These are phyloP conservation scores for Xerocomus nothofagi DNA, from an alignment of 1,284 basidiomycete genomes.

Conservation along the genomic window DNA sequence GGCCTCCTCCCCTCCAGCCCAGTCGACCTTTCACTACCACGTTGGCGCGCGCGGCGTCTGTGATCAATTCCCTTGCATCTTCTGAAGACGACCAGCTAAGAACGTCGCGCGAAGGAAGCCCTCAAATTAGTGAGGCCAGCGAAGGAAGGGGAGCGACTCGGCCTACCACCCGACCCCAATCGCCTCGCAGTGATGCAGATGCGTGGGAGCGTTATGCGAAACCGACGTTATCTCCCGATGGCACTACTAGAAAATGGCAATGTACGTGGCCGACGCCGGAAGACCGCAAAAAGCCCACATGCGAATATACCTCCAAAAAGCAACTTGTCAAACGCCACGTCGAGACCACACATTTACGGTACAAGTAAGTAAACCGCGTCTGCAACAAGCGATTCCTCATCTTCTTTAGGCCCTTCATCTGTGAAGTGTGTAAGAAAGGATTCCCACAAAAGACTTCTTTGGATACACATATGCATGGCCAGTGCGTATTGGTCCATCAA, in stretches of 20 bases:
- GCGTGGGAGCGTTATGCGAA: constrained; percentile 36
- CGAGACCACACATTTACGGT: constrained; percentile 59
- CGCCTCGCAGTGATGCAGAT: constrained; percentile 32
- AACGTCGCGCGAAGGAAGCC: constrained; percentile 32
- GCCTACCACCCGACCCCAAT: constrained; percentile 24
- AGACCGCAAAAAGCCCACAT: constrained; percentile 38
- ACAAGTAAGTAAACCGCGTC: constrained; percentile 46
- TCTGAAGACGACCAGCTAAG: constrained; percentile 34
- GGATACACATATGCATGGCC: constrained; percentile 59
- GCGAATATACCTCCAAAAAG: constrained; percentile 58
- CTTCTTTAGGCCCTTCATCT: constrained; percentile 49
- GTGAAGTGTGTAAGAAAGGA: constrained; percentile 52
- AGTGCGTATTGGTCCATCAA: constrained; percentile 44
- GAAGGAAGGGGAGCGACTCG: constrained; percentile 23
- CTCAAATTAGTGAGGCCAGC: constrained; percentile 35
- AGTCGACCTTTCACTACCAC: constrained; percentile 9
- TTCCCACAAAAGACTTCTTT: constrained; percentile 63
- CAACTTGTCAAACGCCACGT: constrained; percentile 70
- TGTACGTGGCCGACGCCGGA: constrained; percentile 38
- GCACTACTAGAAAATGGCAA: constrained; percentile 37
- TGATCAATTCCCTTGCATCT: constrained; percentile 24
- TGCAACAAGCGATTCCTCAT: constrained; percentile 14
- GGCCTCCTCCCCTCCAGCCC: constrained; percentile 2
- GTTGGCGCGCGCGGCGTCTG: constrained; percentile 18
- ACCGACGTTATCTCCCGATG: constrained; percentile 37